Base-by-base conservation (phyloP, 768 basidiomycete species). In the Mrakia gelida region DNA sequence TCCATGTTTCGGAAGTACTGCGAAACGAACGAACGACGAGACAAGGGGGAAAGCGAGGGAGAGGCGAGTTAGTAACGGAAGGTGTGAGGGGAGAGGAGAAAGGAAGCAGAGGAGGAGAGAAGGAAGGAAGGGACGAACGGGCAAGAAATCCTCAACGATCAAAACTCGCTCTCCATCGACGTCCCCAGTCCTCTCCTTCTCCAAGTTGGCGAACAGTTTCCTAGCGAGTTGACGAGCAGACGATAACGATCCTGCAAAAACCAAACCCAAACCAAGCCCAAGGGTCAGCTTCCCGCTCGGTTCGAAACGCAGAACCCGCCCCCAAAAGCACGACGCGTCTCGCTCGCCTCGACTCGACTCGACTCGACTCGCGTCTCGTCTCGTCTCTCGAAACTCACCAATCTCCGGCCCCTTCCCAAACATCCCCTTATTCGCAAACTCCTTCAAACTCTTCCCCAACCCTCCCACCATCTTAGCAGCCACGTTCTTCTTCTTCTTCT, bases 1-100 rank as follows among this genome's bases (percentile, higher is more conserved):
- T 88, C 85, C 43, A 88, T 88, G 0, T 89, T 87, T 59, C 86
- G 87, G 84, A 93, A 93, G 82, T 92, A 93, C 0, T 78, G 34
- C 49, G 45, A 16, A n/a, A 45, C 45, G 45, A 45, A 16, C 45
- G 18, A 52, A 52, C 18, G 49, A 21, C 18, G 38, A 34, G 15
- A 26, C 49, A 41, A 28, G 3, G 1, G 56, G 5, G 34, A 15
- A 62, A 4, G n/a, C n/a, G n/a, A n/a, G n/a, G n/a, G n/a, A n/a
- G n/a, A n/a, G n/a, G n/a, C n/a, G n/a, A n/a, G n/a, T n/a, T n/a
- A n/a, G n/a, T n/a, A n/a, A n/a, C n/a, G n/a, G n/a, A n/a, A n/a
- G n/a, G n/a, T n/a, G n/a, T n/a, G 49, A 23, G 26, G 21, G 2
- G 23, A 59, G n/a, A 15, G 68, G 41, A 15, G 21, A 23, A 26